Base-by-base conservation (phyloP, 2,329 filamentous ascomycete genomes). In the Incumbomyces lentus region DNA sequence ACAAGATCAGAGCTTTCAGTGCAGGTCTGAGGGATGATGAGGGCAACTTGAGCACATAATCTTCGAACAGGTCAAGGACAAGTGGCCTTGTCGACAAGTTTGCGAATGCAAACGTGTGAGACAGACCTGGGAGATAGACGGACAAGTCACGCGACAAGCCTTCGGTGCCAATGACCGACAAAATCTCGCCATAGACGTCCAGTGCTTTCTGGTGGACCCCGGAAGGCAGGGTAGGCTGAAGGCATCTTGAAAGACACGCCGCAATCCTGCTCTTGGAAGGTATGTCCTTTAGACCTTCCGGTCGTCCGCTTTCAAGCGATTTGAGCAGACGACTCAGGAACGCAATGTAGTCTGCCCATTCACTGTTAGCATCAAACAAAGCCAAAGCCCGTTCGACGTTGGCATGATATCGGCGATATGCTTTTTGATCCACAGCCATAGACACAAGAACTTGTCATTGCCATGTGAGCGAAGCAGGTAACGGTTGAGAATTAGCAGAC, bases 341-440 rank as follows among this genome's bases (percentile, higher is more conserved):
- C 14, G 90, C 95, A 60, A 98, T 98, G 63, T 98, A 98, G 68
- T 98, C 92, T 40, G 93, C 92, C 92, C 92, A 98, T 79, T 98
- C 92, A 67, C 96, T 88, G 26, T 87, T 81, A 13, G 86, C 89
- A 62, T 98, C 92, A 69, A 95, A 98, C 30, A 95, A 74, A 38
- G 84, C 78, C 52, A 98, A 75, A 30, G 88, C 85, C 64, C 88
- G 80, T 60, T 96, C 90, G 55, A 98, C 82, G 49, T 81, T 84
- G 40, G 82, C 79, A 37, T 88, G 87, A 78, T 96, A 98, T 64
- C 89, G 84, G 55, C 89, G 86, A 63, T 86, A 90, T 50, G 66
- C 70, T 56, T 81, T 82, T 60, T 83, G 77, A 57, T 78, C 79
- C 57, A 72, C 45, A 7, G 49, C 35, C 54, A 55, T 56, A 10